These are phyloP conservation scores for Raddia distichophylla DNA, from an alignment of 176 grass and related monocot genomes.

Conservation along the genomic window DNA sequence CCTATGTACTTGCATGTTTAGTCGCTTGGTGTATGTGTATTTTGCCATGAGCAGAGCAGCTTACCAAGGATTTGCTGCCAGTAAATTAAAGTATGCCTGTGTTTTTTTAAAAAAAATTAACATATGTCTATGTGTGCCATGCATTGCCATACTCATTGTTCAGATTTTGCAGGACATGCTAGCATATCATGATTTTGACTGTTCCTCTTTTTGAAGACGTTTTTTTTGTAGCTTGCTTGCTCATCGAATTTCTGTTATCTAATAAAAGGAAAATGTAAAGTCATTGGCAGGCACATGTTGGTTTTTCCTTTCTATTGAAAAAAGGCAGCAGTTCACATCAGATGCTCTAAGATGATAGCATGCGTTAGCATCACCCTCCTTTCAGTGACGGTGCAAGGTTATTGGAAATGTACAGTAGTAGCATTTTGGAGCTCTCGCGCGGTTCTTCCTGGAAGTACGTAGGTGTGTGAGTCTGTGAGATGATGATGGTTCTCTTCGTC, in stretches of 20 bases:
- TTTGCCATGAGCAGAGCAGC: background rate
- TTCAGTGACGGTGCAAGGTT: conserved; percentile 8
- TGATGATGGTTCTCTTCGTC: conserved; percentile 22
- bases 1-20: background rate
- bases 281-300: background rate
- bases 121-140: background rate
- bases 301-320: background rate
- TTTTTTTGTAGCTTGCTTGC: background rate
- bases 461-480: background rate
- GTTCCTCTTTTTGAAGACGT: background rate
- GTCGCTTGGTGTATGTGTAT: background rate
- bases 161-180: background rate
- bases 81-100: too few relatives aligned
- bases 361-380: background rate
- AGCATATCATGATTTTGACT: background rate
- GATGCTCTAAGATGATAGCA: background rate
- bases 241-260: background rate
- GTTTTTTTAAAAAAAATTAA: too few relatives aligned
- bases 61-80: background rate
- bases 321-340: background rate
- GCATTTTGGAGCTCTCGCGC: background rate
- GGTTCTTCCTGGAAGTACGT: background rate
- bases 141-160: background rate
- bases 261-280: background rate
- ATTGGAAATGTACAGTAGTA: background rate